These are phyloP conservation scores for Herpotrichia juniperi DNA, from an alignment of 2,329 filamentous ascomycete species.

Conservation along the genomic window DNA sequence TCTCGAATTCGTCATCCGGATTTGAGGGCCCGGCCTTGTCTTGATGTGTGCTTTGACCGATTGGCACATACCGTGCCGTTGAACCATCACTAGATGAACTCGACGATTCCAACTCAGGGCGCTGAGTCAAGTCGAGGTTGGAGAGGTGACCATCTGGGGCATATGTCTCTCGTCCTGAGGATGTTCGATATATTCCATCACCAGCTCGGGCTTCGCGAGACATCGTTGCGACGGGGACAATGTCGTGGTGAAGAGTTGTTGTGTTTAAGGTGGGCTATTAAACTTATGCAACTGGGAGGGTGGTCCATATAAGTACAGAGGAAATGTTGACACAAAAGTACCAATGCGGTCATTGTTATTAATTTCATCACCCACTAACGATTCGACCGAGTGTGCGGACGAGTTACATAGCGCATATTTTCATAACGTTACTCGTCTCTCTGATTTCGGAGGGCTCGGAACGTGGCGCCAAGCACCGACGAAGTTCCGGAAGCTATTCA, in stretches of 20 bases:
- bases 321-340: neutral
- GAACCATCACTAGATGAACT: slow-evolving; percentile 15
- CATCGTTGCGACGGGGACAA: neutral
- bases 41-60: slow-evolving; percentile 7
- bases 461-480: too few species aligned
- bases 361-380: neutral
- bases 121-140: slow-evolving; percentile 1
- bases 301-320: neutral
- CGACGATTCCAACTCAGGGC: slow-evolving; percentile 3
- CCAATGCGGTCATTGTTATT: neutral
- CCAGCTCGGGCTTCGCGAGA: neutral
- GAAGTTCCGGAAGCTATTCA: too few species aligned
- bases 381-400: neutral
- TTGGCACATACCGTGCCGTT: slow-evolving; percentile 9
- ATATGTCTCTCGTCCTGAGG: slow-evolving; percentile 37
- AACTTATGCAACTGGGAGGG: neutral
- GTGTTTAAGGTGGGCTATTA: neutral
- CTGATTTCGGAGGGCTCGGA: too few species aligned
- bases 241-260: neutral
- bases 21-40: slow-evolving; percentile 6
- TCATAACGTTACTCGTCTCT: too few species aligned
- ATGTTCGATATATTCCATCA: slow-evolving; percentile 28
- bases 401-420: too few species aligned
- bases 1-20: slow-evolving; percentile 2
- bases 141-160: slow-evolving; percentile 19